A percentile compares a stretch with the other conserved stretches of the same genome.
phyloP scores from a whole-genome alignment of 2,329 filamentous ascomycete species.

The Septoria linicola region DNA sequence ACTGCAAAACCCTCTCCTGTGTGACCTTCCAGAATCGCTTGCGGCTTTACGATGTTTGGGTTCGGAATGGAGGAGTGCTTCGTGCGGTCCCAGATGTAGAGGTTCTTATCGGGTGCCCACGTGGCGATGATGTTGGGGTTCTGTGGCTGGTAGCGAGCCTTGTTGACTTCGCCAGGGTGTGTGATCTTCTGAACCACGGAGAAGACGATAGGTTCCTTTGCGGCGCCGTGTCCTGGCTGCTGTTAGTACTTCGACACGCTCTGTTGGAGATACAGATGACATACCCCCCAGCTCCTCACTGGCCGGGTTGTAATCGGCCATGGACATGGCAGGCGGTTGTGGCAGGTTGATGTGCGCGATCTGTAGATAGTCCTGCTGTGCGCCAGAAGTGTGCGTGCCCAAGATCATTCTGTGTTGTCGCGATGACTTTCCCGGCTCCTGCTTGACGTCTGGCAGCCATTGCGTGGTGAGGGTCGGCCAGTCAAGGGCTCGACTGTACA shows the following conservation, averaged over 20 bases:
- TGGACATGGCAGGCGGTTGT: conserved; percentile 69
- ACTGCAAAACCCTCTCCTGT: conserved; percentile 86
- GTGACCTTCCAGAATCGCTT: conserved; percentile 84
- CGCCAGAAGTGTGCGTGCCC: conserved; percentile 89
- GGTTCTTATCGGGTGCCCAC: conserved; percentile 79
- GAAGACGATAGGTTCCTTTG: conserved; percentile 77
- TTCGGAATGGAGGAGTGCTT: conserved; percentile 80
- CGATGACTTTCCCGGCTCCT: conserved; percentile 79
- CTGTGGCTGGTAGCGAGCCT: conserved; percentile 94
- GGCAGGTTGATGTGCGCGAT: conserved; percentile 93
- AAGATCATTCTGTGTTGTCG: conserved; percentile 85
- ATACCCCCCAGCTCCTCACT: conserved; percentile 80
- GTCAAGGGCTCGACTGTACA: conserved; percentile 87
- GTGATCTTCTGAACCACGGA: conserved; percentile 93
- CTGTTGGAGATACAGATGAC: not conserved
- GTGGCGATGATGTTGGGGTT: conserved; percentile 97
- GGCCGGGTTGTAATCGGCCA: conserved; percentile 85
- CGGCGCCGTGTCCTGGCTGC: conserved; percentile 65
- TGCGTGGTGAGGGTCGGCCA: conserved; percentile 98
- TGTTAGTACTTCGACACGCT: not conserved
- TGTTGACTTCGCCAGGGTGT: conserved; percentile 96
- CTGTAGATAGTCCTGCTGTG: conserved; percentile 85
- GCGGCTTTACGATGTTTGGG: conserved; percentile 61
- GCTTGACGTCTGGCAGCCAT: conserved; percentile 95
- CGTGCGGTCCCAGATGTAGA: conserved; percentile 92